Conservation (phyloP, 768 basidiomycete genomes). For the Amanita molliuscula region DNA sequence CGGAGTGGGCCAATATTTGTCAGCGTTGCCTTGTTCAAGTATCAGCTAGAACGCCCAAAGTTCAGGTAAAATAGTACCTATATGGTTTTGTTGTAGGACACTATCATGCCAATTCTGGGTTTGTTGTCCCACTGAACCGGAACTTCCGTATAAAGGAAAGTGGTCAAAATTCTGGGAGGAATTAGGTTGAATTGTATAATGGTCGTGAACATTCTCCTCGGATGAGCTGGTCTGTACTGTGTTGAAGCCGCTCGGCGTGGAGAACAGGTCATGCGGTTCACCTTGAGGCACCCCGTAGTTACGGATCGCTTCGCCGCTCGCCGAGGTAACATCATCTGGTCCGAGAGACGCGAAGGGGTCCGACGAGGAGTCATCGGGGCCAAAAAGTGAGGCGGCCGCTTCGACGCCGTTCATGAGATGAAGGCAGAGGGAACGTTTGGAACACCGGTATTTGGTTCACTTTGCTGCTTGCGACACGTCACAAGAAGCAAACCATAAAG, state of each 20-base stretch:
- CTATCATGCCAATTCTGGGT: not conserved
- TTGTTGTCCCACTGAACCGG: not conserved
- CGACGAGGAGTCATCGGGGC: constrained; percentile 45
- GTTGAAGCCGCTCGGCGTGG: not conserved
- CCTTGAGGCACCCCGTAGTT: not conserved
- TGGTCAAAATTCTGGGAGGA: constrained; percentile 1
- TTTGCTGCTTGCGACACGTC: constrained; percentile 28
- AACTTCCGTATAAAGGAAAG: constrained; percentile 7
- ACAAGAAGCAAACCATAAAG: constrained; percentile 7
- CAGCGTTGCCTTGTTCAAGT: not conserved
- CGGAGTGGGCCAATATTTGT: not conserved
- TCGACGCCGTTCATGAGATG: constrained; percentile 53
- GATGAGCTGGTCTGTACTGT: not conserved
- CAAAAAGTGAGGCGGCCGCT: constrained; percentile 78
- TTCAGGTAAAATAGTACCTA: not conserved
- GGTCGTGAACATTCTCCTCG: not conserved
- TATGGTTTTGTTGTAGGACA: not conserved
- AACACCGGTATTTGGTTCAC: constrained; percentile 23
- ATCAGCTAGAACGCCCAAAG: not conserved
- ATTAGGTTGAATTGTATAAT: not conserved
- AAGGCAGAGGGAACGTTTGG: not conserved
- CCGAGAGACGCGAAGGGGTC: constrained; percentile 61
- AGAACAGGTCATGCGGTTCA: not conserved
- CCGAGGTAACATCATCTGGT: not conserved
- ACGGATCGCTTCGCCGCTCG: not conserved